phyloP scores from a whole-genome alignment of 2,329 filamentous ascomycete genomes.

The Endocalyx cinctus region DNA sequence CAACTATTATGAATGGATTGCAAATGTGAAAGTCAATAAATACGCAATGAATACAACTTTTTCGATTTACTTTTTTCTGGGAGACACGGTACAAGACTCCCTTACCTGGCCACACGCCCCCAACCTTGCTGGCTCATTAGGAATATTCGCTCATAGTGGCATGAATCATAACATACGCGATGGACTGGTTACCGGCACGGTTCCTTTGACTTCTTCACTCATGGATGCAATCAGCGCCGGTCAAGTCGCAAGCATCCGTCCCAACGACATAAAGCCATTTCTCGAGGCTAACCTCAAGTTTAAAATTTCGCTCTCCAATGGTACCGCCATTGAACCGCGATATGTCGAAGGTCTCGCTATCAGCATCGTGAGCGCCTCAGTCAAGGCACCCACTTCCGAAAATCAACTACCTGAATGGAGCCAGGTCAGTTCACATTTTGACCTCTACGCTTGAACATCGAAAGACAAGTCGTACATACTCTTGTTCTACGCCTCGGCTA shows the following conservation, averaged over 20 bases:
- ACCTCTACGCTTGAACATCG: slow-evolving; percentile 22
- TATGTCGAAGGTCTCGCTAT: slow-evolving; percentile 31
- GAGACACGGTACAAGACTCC: slow-evolving; percentile 40
- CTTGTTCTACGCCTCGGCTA: too few relatives aligned
- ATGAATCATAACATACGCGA: slow-evolving; percentile 25
- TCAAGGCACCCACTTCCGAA: slow-evolving; percentile 28
- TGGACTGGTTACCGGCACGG: slow-evolving; percentile 39
- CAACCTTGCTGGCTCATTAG: slow-evolving; percentile 59
- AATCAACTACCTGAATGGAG: slow-evolving; percentile 36
- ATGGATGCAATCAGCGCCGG: slow-evolving; percentile 36
- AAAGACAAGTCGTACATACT: too few relatives aligned
- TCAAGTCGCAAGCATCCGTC: slow-evolving; percentile 32
- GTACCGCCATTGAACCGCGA: slow-evolving; percentile 19
- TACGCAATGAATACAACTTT: slow-evolving; percentile 59
- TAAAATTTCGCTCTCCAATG: slow-evolving; percentile 25
- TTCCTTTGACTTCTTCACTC: slow-evolving; percentile 48
- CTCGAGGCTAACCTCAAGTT: slow-evolving; percentile 34
- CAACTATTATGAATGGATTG: slow-evolving; percentile 60
- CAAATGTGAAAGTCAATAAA: slow-evolving; percentile 59
- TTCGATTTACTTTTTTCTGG: slow-evolving; percentile 65
- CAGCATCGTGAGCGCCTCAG: slow-evolving; percentile 32
- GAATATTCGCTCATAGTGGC: slow-evolving; percentile 42
- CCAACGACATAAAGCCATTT: slow-evolving; percentile 34
- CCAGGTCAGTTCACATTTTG: slow-evolving; percentile 20
- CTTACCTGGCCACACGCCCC: slow-evolving; percentile 45